Percentiles rank a stretch among this genome's conserved stretches.
Evolutionary conservation across 2,329 filamentous ascomycete species (phyloP).

Genomic region (Ampelomyces quisqualis): DNA sequence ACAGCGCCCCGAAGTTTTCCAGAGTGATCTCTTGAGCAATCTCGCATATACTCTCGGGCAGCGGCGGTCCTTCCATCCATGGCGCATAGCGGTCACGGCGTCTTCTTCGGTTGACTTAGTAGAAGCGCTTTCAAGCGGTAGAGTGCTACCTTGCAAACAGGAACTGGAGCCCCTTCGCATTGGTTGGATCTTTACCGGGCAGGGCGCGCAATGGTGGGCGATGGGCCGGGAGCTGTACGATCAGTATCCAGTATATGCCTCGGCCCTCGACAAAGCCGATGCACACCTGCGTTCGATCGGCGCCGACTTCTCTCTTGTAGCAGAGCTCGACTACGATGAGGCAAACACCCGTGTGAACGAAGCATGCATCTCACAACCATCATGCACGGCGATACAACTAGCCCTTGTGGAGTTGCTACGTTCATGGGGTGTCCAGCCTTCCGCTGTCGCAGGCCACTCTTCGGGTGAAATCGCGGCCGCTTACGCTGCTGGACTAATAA

Average conservation of each 20-base stretch:
- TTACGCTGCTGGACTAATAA: constrained; percentile 26
- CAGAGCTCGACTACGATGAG: constrained; percentile 24
- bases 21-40: constrained; percentile 25
- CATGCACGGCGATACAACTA: constrained; percentile 33
- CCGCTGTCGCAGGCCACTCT: constrained; percentile 32
- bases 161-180: constrained; percentile 17
- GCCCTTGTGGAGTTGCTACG: constrained; percentile 28
- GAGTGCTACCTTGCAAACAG: constrained; percentile 19
- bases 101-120: constrained; percentile 15
- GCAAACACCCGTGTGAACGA: constrained; percentile 17
- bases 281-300: constrained; percentile 3
- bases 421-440: constrained; percentile 27
- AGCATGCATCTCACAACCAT: constrained; percentile 28
- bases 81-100: constrained; percentile 21
- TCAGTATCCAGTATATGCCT: constrained; percentile 11
- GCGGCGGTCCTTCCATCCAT: constrained; percentile 22
- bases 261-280: constrained; percentile 4
- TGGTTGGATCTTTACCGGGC: constrained; percentile 36
- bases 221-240: constrained; percentile 30
- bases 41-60: constrained; percentile 30
- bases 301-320: constrained; percentile 9
- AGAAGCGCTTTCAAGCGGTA: constrained; percentile 20
- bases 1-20: constrained; percentile 27
- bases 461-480: constrained; percentile 36
- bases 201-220: constrained; percentile 38